These are phyloP conservation scores for Lophium mytilinum DNA, from an alignment of 495 filamentous ascomycete species.

Conservation along the genomic window DNA sequence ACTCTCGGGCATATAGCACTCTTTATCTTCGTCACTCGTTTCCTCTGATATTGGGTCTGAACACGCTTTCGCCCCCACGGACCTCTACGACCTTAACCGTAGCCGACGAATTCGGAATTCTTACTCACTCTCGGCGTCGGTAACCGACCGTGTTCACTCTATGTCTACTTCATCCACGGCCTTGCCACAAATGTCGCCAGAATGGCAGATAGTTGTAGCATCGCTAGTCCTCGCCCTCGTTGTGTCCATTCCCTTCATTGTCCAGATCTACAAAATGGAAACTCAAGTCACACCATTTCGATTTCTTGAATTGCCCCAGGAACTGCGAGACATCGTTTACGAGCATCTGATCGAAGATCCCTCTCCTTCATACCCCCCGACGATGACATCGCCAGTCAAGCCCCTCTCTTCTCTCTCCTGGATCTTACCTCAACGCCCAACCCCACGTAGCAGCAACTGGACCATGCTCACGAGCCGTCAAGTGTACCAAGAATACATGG, in stretches of 20 bases:
- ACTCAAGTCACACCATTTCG: constrained; percentile 6
- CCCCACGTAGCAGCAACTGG: constrained; percentile 6
- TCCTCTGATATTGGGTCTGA: neutral
- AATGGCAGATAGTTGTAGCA: neutral
- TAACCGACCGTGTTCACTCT: neutral
- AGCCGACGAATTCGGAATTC: neutral
- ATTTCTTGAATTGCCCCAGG: constrained; percentile 19
- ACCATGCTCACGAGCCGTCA: constrained; percentile 18
- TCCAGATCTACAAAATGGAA: neutral
- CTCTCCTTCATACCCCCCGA: constrained; percentile 15
- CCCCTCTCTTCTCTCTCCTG: neutral
- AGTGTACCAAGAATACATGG: constrained; percentile 20
- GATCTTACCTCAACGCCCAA: neutral
- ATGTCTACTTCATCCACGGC: neutral
- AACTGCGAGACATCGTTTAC: constrained; percentile 19
- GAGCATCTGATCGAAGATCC: constrained; percentile 20
- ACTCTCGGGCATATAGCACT: neutral
- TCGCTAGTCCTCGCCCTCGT: neutral
- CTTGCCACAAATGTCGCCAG: neutral
- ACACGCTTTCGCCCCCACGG: neutral
- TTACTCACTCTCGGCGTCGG: neutral
- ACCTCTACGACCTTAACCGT: neutral
- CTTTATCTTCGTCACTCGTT: neutral
- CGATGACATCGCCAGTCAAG: neutral
- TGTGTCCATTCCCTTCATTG: neutral